Percentiles rank a stretch among this genome's conserved stretches.
Conservation (phyloP, 2,329 filamentous ascomycete genomes). For the Ophiostoma perfectum region DNA sequence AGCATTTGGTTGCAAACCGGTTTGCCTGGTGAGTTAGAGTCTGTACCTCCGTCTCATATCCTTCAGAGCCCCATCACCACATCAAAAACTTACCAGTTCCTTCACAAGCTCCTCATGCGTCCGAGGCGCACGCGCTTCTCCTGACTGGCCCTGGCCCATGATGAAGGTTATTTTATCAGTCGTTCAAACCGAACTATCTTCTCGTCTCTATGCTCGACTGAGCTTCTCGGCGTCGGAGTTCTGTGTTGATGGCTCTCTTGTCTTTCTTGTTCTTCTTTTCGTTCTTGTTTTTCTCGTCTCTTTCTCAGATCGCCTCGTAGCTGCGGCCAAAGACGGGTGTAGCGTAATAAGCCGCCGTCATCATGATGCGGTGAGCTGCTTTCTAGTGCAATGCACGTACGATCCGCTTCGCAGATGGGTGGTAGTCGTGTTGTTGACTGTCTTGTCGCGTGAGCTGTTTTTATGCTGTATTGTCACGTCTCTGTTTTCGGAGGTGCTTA, state of each 20-base stretch:
- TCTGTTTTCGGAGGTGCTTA: neutral
- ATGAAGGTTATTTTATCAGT: neutral
- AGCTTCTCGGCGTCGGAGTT: neutral
- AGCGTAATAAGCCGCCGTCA: constrained; percentile 6
- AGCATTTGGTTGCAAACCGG: constrained; percentile 64
- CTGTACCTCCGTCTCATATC: neutral
- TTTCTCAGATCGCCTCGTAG: neutral
- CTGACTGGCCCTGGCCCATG: constrained; percentile 51
- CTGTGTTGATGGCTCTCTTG: neutral
- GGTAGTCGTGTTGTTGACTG: neutral
- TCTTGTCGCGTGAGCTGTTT: neutral
- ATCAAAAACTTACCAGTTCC: constrained; percentile 42
- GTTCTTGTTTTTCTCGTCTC: neutral
- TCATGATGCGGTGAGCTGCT: constrained; percentile 8
- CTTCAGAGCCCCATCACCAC: neutral
- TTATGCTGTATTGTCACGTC: neutral
- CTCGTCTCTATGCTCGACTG: too few species aligned
- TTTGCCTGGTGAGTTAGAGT: constrained; percentile 42
- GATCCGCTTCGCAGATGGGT: neutral
- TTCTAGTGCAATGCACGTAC: neutral
- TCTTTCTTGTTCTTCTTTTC: neutral
- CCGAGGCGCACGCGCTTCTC: constrained; percentile 39
- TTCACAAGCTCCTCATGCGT: constrained; percentile 49
- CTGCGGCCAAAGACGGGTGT: neutral
- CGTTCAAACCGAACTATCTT: neutral